Evolutionary conservation across 306 rosid genomes (phyloP), one percentile per base, ranked within the genome.

Genomic region (Begonia loranthoides): DNA sequence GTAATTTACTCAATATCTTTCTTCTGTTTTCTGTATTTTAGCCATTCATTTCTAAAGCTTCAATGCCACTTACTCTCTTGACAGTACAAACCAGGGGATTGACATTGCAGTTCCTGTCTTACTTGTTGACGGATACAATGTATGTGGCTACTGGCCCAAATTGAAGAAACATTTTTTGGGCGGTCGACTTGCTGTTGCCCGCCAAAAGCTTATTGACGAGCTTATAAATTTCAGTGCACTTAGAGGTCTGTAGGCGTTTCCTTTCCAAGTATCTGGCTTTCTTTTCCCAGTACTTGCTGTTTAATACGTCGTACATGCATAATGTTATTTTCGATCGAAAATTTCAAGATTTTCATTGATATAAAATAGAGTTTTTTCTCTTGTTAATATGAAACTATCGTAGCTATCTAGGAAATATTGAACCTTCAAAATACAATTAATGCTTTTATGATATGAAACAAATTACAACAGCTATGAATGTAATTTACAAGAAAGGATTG

Each of bases 41-140:
- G 47, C n/a, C 15, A 11, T 11, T 10, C 47, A 10, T 11, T n/a
- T 4, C 15, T 43, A 12, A 43, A 12, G 45, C 51, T 60, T 58
- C 45, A 49, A 41, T 55, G 45, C 45, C 52, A 21, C 19, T 52
- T 17, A 36, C 36, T 24, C 47, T 14, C 63, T 63, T 45, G 49
- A 47, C 87, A 84, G 95, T 65, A 82, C 97, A 41, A 71, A 84
- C 67, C 81, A 67, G 76, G 95, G 87, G 24, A n/a, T 78, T 49
- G 81, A 82, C 49, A 54, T 45, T 39, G 90, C 85, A 0, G 79
- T 73, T 49, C 97, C 90, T 33, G 94, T 89, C 5, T 70, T 89
- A 82, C 94, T 85, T 58, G 97, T 82, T 5, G 94, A 89, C 72
- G 95, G 97, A 15, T 89, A 89, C 58, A 89, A 89, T 66, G 90